Percentiles rank a stretch among this genome's conserved stretches.
phyloP scores from a whole-genome alignment of 306 rosid genomes.

The Senna tora region DNA sequence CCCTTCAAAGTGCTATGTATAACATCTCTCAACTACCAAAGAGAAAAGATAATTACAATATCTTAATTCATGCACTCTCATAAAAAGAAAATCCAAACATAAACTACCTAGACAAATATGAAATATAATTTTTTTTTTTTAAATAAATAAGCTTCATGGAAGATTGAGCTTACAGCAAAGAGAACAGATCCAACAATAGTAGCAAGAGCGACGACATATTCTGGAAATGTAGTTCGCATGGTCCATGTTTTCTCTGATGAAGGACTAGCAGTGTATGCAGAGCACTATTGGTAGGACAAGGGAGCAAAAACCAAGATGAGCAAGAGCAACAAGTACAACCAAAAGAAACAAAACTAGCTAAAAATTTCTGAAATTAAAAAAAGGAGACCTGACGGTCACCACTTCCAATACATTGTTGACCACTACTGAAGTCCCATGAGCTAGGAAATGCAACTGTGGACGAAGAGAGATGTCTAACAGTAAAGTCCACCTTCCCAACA shows the following conservation, averaged over 20 bases:
- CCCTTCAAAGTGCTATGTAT: not conserved
- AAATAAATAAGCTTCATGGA: not conserved
- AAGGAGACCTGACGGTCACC: constrained; percentile 58
- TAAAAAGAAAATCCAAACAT: not conserved
- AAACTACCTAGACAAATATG: constrained; percentile 19
- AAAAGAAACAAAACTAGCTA: constrained; percentile 10
- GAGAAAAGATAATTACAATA: not conserved
- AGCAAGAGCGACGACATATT: constrained; percentile 92
- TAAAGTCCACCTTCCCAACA: constrained; percentile 92
- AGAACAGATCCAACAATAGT: constrained; percentile 95
- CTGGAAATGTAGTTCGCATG: constrained; percentile 90
- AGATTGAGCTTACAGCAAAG: constrained; percentile 69
- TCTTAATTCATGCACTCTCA: not conserved
- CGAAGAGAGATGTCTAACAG: constrained; percentile 92
- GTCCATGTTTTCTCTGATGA: constrained; percentile 95
- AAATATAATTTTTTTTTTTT: not conserved
- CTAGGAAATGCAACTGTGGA: constrained; percentile 67
- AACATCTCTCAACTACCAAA: not conserved
- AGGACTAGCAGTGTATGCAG: constrained; percentile 73
- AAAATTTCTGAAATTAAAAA: not conserved
- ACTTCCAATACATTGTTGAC: constrained; percentile 67
- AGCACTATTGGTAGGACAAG: constrained; percentile 54
- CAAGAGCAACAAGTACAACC: not conserved
- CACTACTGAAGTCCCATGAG: constrained; percentile 54
- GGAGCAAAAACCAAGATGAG: constrained; percentile 30